Evolutionary conservation across 805 yeast species (phyloP), one percentile per base, ranked within the genome.

Genomic region (Priceomyces medius): DNA sequence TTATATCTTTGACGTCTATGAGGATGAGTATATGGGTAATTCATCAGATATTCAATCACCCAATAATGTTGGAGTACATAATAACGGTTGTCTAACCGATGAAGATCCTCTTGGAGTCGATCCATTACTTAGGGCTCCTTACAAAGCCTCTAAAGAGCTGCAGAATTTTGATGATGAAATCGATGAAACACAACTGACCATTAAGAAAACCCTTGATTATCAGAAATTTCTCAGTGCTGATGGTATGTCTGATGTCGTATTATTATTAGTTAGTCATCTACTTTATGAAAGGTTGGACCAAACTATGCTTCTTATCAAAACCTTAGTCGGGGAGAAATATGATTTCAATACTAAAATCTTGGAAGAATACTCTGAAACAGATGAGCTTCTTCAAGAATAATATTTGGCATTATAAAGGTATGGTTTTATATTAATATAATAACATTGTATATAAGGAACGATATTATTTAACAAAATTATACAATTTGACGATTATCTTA

Each of bases 241-340:
- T 42, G 69, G 69, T 5, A 61, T 56, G 23, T 50, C 53, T 12
- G 52, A 52, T 26, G 53, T 59, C 3, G 61, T 64, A 3, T 48
- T 60, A 2, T 48, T 64, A 21, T 42, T 64, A 26, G 46, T 61
- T 27, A 52, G 54, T 4, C 71, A 65, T 43, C 41, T 63, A 45
- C 56, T 61, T 3, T 65, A 63, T 37, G 49, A 53, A 31, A 48
- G 59, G 17, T 36, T 64, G 3, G 71, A 65, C 45, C 61, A 60
- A 40, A 51, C 57, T 3, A 56, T 59, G 36, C 41, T 64, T 6
- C 43, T 54, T 12, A 54, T 59, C 20, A 65, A 64, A 37, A 51
- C 58, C 6, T 49, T 65, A 33, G 70, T 65, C 8, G 69, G 71
- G 9, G 71, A 65, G 35, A 57, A 57, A 44, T 65, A 55, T 38